Base-by-base conservation (phyloP, 23 red algal genomes). In the Agarophyton chilense region DNA sequence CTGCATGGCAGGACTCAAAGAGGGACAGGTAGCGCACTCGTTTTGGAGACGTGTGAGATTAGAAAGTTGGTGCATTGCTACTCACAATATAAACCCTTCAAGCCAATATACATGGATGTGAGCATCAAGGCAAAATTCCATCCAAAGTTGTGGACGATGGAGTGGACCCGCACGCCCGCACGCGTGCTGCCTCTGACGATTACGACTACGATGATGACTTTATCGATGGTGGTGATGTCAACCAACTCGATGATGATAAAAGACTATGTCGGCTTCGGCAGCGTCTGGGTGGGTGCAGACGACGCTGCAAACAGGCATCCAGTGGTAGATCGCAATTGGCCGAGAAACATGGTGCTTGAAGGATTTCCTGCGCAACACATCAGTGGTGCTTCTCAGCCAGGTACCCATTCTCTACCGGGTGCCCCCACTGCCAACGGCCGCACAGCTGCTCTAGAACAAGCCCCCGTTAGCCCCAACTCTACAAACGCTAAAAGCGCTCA, bases 71-170 rank as follows among this genome's bases (percentile, higher is more conserved):
- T 28, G 72, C 43, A 77, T 49, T 52, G 4, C 36, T 66, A 89
- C 85, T 79, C 74, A 89, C 85, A 61, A 86, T 40, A 87, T 79
- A 52, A 85, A 0, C 91, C 91, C 49, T 94, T 94, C 25, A 94
- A 47, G 4, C 67, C 80, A 3, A 72, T 64, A 52, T 94, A 94
- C 13, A 86, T 74, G 2, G 91, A 94, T n/a, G 68, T 49, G 58
- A 94, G 82, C 6, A 87, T 40, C 8, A 85, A 50, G 29, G 76
- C 91, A 87, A 86, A 94, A 29, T 85, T 40, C 71, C 70, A 94
- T 22, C 79, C 79, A 32, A 92, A 92, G 79, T 83, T 92, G 33
- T 72, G 25, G 21, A 78, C 49, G 38, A 92, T 76, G 34, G 52
- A 47, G 17, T 66, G 28, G 32, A 84, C 33, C n/a, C n/a, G n/a